Percentiles rank a stretch among this genome's conserved stretches.
phyloP scores from a whole-genome alignment of 352 stramenopile species.

The Pseudoperonospora humuli region DNA sequence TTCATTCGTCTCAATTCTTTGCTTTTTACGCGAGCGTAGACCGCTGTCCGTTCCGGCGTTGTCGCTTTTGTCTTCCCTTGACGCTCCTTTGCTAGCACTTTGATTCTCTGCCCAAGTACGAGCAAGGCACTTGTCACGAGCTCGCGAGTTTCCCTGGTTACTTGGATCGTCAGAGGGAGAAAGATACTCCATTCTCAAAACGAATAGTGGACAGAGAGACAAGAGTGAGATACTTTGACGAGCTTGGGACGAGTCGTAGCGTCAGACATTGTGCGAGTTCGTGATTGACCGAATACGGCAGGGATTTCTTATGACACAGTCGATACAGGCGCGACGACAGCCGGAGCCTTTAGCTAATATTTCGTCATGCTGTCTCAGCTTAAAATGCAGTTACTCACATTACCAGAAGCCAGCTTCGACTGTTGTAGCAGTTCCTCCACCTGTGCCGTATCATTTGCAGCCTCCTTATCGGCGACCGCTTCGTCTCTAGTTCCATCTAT shows the following conservation, averaged over 20 bases:
- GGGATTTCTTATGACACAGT: background rate
- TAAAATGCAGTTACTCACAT: conserved; percentile 44
- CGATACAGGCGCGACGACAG: background rate
- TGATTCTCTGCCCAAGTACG: background rate
- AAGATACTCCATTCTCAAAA: conserved; percentile 13
- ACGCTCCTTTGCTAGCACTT: background rate
- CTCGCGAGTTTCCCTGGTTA: conserved; percentile 8
- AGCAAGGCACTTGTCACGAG: conserved; percentile 4
- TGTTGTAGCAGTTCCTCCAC: conserved; percentile 67
- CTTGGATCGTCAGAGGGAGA: conserved; percentile 7
- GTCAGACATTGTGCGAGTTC: background rate
- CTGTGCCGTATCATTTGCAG: conserved; percentile 44
- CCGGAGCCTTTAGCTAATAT: background rate
- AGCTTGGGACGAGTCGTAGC: conserved; percentile 4
- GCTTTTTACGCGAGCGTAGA: conserved; percentile 36
- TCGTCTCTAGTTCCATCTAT: conserved; percentile 23
- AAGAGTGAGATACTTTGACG: background rate
- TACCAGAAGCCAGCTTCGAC: conserved; percentile 39
- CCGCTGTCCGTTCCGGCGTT: conserved; percentile 1
- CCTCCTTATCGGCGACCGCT: conserved; percentile 23
- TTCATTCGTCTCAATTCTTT: conserved; percentile 35
- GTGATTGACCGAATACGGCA: background rate
- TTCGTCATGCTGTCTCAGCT: conserved; percentile 29
- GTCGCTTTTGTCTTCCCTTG: conserved; percentile 5
- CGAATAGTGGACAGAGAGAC: conserved; percentile 3